phyloP scores from a whole-genome alignment of 2,329 filamentous ascomycete genomes.

The Aphanoascus verrucosus region DNA sequence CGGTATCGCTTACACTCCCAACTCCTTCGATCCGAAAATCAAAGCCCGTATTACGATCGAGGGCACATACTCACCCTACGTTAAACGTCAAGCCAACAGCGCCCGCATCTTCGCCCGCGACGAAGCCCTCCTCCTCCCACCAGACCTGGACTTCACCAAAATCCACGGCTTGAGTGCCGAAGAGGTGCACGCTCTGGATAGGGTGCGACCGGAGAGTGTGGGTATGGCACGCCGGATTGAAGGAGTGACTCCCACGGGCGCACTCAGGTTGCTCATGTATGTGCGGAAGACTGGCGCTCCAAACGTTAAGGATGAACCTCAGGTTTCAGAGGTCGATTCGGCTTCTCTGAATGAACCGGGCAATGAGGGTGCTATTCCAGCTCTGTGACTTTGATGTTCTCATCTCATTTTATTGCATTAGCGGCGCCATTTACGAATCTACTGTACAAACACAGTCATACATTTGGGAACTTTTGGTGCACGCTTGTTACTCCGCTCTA shows the following conservation, averaged over 20 bases:
- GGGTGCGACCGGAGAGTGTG: constrained; percentile 68
- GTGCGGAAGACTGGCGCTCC: constrained; percentile 22
- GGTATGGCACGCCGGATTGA: constrained; percentile 83
- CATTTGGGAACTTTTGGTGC: too few species aligned
- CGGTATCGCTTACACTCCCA: constrained; percentile 35
- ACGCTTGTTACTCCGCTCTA: too few species aligned
- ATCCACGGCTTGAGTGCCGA: constrained; percentile 68
- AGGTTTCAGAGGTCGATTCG: neutral
- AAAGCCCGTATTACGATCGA: constrained; percentile 66
- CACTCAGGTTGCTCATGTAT: constrained; percentile 35
- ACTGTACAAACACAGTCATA: too few species aligned
- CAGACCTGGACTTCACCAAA: constrained; percentile 62
- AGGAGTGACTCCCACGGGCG: constrained; percentile 47
- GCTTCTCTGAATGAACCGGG: neutral
- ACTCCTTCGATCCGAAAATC: constrained; percentile 46
- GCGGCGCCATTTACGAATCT: too few species aligned
- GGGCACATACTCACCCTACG: constrained; percentile 76
- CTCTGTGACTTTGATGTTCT: too few species aligned
- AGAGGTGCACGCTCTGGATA: constrained; percentile 60
- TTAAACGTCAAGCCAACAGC: constrained; percentile 58
- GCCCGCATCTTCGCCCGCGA: constrained; percentile 62
- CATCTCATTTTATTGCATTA: too few species aligned
- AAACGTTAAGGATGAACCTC: neutral
- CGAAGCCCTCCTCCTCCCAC: constrained; percentile 61
- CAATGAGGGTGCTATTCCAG: too few species aligned